These are phyloP conservation scores for Rhypophila decipiens DNA, from an alignment of 495 filamentous ascomycete genomes.

Conservation along the genomic window DNA sequence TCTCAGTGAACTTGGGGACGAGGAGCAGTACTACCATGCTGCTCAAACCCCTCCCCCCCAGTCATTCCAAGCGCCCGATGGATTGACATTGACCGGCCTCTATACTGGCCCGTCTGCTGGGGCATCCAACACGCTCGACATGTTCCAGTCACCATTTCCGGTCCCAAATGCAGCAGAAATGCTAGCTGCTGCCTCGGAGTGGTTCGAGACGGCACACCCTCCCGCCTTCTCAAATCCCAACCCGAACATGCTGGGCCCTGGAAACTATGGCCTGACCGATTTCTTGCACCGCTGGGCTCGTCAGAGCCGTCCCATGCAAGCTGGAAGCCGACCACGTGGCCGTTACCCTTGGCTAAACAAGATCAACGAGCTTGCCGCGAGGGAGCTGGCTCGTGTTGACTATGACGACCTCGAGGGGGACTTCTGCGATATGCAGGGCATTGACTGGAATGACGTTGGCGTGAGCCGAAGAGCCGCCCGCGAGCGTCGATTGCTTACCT, in stretches of 20 bases:
- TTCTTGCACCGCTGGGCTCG: constrained; percentile 28
- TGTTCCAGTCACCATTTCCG: not conserved
- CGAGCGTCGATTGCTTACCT: constrained; percentile 47
- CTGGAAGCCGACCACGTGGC: constrained; percentile 6
- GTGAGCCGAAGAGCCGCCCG: constrained; percentile 57
- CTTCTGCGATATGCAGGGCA: constrained; percentile 67
- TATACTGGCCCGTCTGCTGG: not conserved
- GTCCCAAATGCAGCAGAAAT: not conserved
- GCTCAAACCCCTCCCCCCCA: too few relatives aligned
- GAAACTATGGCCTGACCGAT: constrained; percentile 21
- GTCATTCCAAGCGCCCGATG: not conserved
- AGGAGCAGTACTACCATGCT: too few relatives aligned
- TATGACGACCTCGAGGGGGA: constrained; percentile 51
- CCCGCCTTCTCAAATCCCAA: constrained; percentile 14
- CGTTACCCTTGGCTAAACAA: constrained; percentile 17
- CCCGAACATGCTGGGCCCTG: constrained; percentile 17
- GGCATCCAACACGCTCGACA: not conserved
- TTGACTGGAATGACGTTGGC: constrained; percentile 63
- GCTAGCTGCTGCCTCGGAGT: not conserved
- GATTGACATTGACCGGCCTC: too few relatives aligned
- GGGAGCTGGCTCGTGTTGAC: constrained; percentile 15
- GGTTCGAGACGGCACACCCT: constrained; percentile 11
- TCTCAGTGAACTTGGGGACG: not conserved
- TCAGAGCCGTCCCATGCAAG: constrained; percentile 10
- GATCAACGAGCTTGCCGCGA: constrained; percentile 12